Percentiles rank a stretch among this genome's conserved stretches.
Evolutionary conservation across 225 moss, liverwort and hornwort genomes (phyloP).

Genomic region (Bryum argenteum): DNA sequence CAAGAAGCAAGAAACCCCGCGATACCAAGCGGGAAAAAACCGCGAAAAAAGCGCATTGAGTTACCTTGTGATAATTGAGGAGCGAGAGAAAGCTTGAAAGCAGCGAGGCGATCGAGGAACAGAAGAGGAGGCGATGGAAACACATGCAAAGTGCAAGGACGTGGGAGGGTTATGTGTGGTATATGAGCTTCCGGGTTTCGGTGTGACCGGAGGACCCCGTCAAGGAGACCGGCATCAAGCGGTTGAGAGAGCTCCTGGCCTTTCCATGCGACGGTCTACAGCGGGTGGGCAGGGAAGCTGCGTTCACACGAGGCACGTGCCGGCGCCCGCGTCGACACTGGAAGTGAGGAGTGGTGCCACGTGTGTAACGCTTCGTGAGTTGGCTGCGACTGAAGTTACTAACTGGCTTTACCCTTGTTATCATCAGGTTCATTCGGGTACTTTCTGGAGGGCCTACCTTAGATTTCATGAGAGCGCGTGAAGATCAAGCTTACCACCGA

Average conservation of each 20-base stretch:
- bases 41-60: too few species aligned
- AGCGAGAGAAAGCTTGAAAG: neutral
- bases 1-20: slow-evolving; percentile 24
- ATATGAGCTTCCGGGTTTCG: neutral
- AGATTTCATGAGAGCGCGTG: too few species aligned
- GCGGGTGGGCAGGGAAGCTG: neutral
- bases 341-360: neutral
- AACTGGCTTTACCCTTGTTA: too few species aligned
- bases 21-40: neutral
- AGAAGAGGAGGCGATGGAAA: neutral
- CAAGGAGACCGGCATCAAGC: neutral
- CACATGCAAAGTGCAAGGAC: neutral
- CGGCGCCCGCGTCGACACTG: neutral
- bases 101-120: neutral
- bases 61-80: slow-evolving; percentile 23
- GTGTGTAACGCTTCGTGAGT: too few species aligned
- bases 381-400: too few species aligned
- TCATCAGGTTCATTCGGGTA: too few species aligned
- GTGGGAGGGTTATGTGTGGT: neutral
- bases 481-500: too few species aligned
- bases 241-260: neutral
- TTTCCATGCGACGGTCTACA: neutral
- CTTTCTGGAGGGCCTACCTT: too few species aligned
- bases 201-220: neutral
- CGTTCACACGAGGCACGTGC: neutral